These are phyloP conservation scores for Cephaloascus albidus DNA, from an alignment of 805 yeast genomes.

Conservation along the genomic window DNA sequence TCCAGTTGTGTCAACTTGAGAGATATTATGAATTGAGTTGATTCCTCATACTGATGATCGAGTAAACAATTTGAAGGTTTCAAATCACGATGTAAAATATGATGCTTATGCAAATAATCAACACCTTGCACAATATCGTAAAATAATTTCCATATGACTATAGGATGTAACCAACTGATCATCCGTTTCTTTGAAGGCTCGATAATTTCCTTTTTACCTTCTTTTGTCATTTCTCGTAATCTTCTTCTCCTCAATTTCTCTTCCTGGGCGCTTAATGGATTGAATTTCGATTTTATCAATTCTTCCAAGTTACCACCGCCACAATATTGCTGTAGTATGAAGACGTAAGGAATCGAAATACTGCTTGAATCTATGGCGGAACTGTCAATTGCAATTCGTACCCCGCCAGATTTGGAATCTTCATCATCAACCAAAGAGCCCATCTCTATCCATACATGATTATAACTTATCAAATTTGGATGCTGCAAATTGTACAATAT, in stretches of 20 bases:
- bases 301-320: conserved; percentile 83
- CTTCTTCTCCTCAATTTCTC: conserved; percentile 16
- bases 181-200: background rate
- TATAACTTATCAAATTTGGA: conserved; percentile 69
- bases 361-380: background rate
- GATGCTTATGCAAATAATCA: conserved; percentile 58
- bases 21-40: conserved; percentile 9
- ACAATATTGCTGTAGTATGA: conserved; percentile 79
- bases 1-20: no score
- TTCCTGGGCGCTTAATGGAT: conserved; percentile 11
- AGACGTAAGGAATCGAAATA: conserved; percentile 57
- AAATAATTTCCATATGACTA: conserved; percentile 39
- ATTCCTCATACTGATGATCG: conserved; percentile 18
- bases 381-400: conserved; percentile 9
- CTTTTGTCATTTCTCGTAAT: conserved; percentile 7
- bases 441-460: conserved; percentile 87
- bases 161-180: background rate
- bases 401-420: conserved; percentile 9
- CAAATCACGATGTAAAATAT: conserved; percentile 80
- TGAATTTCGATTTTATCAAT: conserved; percentile 21
- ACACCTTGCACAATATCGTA: conserved; percentile 65
- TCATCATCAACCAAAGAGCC: conserved; percentile 39
- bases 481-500: conserved; percentile 48
- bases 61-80: conserved; percentile 84
- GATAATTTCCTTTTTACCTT: background rate